These are phyloP conservation scores for Hyphodiscus hymeniophilus DNA, from an alignment of 495 filamentous ascomycete species.

Conservation along the genomic window DNA sequence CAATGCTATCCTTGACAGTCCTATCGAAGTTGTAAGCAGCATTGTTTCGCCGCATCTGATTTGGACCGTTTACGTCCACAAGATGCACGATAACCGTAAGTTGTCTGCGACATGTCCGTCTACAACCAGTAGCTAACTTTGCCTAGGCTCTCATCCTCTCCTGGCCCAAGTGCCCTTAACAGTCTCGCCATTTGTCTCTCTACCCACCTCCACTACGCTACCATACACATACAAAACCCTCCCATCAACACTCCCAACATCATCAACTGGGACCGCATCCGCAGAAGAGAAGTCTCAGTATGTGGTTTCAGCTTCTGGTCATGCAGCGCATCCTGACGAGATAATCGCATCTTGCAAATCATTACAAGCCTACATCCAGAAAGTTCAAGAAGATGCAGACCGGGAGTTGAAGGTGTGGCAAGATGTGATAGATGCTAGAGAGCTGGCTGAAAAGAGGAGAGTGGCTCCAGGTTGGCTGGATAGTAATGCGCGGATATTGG, in stretches of 20 bases:
- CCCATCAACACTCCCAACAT: conserved; percentile 75
- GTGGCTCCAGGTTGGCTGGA: conserved; percentile 94
- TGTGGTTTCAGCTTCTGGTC: conserved; percentile 64
- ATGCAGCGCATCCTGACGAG: conserved; percentile 71
- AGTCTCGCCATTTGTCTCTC: conserved; percentile 88
- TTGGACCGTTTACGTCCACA: background rate
- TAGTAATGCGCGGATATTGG: conserved; percentile 72
- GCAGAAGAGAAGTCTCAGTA: conserved; percentile 48
- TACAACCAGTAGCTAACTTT: conserved; percentile 1
- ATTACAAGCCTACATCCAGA: conserved; percentile 64
- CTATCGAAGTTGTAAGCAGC: too few relatives aligned
- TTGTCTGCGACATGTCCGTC: background rate
- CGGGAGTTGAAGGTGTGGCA: conserved; percentile 62
- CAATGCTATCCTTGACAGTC: too few relatives aligned
- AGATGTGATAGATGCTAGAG: conserved; percentile 58
- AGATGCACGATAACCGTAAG: conserved; percentile 23
- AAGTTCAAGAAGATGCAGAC: conserved; percentile 53
- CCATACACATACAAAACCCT: conserved; percentile 93
- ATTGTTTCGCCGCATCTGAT: too few relatives aligned
- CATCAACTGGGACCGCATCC: conserved; percentile 48
- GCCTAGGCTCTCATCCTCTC: conserved; percentile 54
- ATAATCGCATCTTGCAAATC: conserved; percentile 73
- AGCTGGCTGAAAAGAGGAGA: conserved; percentile 84
- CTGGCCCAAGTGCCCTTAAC: conserved; percentile 88
- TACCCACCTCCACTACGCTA: conserved; percentile 82